Percentiles rank a stretch among this genome's conserved stretches.
phyloP scores from a whole-genome alignment of 2,329 filamentous ascomycete species.

The Fusarium nisikadoi region DNA sequence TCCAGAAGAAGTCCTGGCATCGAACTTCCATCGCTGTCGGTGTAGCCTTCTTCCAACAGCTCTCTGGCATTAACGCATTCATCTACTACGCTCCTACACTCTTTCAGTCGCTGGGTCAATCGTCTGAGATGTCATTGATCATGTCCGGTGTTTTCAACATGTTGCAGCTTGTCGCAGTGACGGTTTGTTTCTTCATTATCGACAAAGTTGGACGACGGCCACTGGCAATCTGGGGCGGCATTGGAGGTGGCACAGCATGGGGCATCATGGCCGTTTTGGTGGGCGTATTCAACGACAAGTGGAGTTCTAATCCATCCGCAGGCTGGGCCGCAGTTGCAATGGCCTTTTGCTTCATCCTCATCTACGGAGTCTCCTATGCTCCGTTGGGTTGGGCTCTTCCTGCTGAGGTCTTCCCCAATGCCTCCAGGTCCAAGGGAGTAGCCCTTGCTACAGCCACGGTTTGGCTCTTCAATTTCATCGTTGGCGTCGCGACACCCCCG shows the following conservation, averaged over 20 bases:
- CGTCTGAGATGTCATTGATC: slow-evolving; percentile 44
- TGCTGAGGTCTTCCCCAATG: slow-evolving; percentile 51
- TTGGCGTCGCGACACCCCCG: slow-evolving; percentile 63
- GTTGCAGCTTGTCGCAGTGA: slow-evolving; percentile 45
- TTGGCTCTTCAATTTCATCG: slow-evolving; percentile 52
- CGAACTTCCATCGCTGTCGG: slow-evolving; percentile 24
- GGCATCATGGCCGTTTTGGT: slow-evolving; percentile 33
- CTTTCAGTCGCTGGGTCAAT: slow-evolving; percentile 44
- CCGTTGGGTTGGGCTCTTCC: slow-evolving; percentile 52
- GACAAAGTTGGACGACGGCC: slow-evolving; percentile 48
- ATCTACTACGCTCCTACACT: slow-evolving; percentile 46
- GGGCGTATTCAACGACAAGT: slow-evolving; percentile 23
- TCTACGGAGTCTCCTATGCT: slow-evolving; percentile 42
- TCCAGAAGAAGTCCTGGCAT: slow-evolving; percentile 1
- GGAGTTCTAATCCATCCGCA: slow-evolving; percentile 9
- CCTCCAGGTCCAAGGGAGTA: slow-evolving; percentile 51
- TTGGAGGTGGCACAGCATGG: slow-evolving; percentile 14
- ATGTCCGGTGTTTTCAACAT: slow-evolving; percentile 51
- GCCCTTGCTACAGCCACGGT: slow-evolving; percentile 47
- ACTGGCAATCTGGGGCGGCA: slow-evolving; percentile 30
- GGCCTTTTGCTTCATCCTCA: slow-evolving; percentile 15
- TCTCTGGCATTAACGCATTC: slow-evolving; percentile 29
- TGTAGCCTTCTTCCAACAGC: slow-evolving; percentile 42
- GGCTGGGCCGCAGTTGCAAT: slow-evolving; percentile 33
- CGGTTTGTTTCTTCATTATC: slow-evolving; percentile 44